Evolutionary conservation across 768 basidiomycete species (phyloP).

Genomic region (Gelatoporia subvermispora): DNA sequence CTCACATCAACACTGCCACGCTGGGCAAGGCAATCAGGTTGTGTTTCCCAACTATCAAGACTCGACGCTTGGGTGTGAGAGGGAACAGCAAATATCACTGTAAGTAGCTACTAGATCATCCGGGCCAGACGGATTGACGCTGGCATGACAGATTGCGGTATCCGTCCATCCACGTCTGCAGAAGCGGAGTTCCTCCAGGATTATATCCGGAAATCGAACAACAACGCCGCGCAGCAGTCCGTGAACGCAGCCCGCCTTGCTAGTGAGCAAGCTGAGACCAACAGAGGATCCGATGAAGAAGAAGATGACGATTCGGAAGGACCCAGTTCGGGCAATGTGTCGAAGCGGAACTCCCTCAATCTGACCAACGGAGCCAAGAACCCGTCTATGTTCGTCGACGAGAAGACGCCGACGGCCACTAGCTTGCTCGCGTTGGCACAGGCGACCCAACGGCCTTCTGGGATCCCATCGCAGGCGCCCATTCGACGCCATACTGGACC

Average conservation of each 20-base stretch:
- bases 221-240: slow-evolving; percentile 71
- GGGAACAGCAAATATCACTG: slow-evolving; percentile 98
- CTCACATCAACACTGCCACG: slow-evolving; percentile 93
- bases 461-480: slow-evolving; percentile 65
- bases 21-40: slow-evolving; percentile 91
- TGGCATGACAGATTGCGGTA: slow-evolving; percentile 71
- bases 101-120: slow-evolving; percentile 38
- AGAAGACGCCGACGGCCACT: slow-evolving; percentile 84
- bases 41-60: slow-evolving; percentile 94
- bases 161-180: slow-evolving; percentile 84
- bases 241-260: slow-evolving; percentile 70
- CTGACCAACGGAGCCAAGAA: slow-evolving; percentile 61
- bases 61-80: slow-evolving; percentile 84
- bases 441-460: slow-evolving; percentile 53
- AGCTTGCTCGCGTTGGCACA: slow-evolving; percentile 76
- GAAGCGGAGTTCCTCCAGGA: slow-evolving; percentile 92
- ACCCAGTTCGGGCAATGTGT: slow-evolving; percentile 51
- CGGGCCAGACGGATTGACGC: slow-evolving; percentile 22
- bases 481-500: slow-evolving; percentile 68
- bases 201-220: slow-evolving; percentile 88
- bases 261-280: slow-evolving; percentile 63
- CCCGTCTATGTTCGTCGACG: slow-evolving; percentile 48
- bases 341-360: slow-evolving; percentile 71
- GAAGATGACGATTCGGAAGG: slow-evolving; percentile 86
- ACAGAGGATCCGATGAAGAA: slow-evolving; percentile 64